phyloP scores from a whole-genome alignment of 2,329 filamentous ascomycete genomes.

The Alternaria sp. region DNA sequence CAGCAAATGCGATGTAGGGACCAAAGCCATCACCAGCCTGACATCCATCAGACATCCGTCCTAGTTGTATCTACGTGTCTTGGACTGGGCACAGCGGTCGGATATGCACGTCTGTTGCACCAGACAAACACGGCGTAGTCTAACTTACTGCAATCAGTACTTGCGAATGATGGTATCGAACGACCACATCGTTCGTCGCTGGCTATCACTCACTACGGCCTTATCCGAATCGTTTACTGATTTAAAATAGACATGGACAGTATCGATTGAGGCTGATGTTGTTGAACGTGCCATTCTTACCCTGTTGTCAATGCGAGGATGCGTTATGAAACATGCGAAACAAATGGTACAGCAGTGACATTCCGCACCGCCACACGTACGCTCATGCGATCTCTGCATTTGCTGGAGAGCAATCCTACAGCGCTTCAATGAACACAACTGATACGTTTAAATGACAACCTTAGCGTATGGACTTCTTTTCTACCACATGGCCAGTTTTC shows the following conservation, averaged over 20 bases:
- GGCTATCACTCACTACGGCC: neutral
- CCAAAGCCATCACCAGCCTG: neutral
- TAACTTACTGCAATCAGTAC: neutral
- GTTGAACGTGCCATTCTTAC: neutral
- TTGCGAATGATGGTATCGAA: neutral
- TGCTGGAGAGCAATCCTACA: slow-evolving; percentile 4
- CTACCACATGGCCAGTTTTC: neutral
- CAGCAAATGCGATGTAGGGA: neutral
- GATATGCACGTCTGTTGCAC: neutral
- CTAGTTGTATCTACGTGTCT: neutral
- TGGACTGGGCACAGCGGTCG: neutral
- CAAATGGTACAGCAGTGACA: slow-evolving; percentile 11
- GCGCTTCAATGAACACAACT: neutral
- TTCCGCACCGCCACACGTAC: slow-evolving; percentile 19
- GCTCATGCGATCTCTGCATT: slow-evolving; percentile 3
- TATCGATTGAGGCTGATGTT: neutral
- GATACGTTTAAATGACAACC: neutral
- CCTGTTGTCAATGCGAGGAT: neutral
- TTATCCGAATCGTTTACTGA: neutral
- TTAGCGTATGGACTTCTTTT: neutral
- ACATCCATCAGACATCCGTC: neutral
- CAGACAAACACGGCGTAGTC: neutral
- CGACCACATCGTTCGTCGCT: neutral
- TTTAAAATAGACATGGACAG: neutral
- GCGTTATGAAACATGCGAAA: neutral